Evolutionary conservation across 176 grass and related monocot genomes (phyloP), one percentile per base, ranked within the genome.

Genomic region (Carex parvula): DNA sequence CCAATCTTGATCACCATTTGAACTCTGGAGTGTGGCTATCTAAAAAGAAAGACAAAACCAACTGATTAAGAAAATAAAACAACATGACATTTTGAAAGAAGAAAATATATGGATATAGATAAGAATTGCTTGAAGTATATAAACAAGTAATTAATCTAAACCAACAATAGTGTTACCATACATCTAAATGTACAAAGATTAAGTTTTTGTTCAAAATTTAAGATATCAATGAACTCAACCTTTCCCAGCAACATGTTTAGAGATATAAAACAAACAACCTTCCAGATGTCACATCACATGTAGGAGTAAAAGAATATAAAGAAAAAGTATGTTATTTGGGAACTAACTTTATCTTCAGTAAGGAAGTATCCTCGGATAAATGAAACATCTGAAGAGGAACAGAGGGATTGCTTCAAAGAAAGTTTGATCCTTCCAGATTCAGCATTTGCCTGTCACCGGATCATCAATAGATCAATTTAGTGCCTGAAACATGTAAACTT

Each of bases 301-400:
- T 16, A 60, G 7, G 46, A 10, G 9, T 50, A 50, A 67, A 69
- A 12, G 55, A 21, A 52, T 3, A 76, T 30, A 26, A 22, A 15
- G 37, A 33, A 70, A 70, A 59, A 26, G 8, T 29, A 76, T 11
- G 20, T 55, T 17, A 76, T 29, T 53, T 8, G 18, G 46, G 11
- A 66, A 48, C 63, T 79, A 59, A 98, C 95, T 91, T 98, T 95
- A 68, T 92, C 88, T 72, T 98, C 92, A 61, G 85, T 46, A 89
- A 95, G 88, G 82, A 98, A 95, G 71, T 93, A 98, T 89, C 83
- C 91, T 86, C 76, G 88, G 87, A 98, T 86, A 87, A 94, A 94
- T 77, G 95, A 95, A 88, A 83, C 82, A 89, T 90, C 89, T 24
- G 64, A 35, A 81, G 95, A 91, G 82, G 88, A 86, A 65, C 95